Conservation (phyloP, 2,329 filamentous ascomycete genomes). For the Epicoccum sorghinum region DNA sequence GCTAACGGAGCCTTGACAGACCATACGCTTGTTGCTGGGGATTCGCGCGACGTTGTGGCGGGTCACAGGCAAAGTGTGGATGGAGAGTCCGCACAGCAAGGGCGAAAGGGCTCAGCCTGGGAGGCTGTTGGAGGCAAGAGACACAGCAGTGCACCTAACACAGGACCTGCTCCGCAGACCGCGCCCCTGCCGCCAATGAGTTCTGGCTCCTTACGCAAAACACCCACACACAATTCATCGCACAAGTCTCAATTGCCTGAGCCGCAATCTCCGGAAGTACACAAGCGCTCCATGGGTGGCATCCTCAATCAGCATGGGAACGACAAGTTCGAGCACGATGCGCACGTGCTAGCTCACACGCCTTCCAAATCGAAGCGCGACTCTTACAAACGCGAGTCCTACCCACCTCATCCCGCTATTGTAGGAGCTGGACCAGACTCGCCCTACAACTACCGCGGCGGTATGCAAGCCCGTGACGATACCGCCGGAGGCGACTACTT, state of each 20-base stretch:
- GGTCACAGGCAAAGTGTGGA: slow-evolving; percentile 34
- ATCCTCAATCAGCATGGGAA: slow-evolving; percentile 40
- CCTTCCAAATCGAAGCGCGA: slow-evolving; percentile 18
- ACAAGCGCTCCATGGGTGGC: slow-evolving; percentile 41
- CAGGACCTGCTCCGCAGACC: slow-evolving; percentile 21
- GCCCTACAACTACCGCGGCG: slow-evolving; percentile 37
- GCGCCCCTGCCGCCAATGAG: slow-evolving; percentile 25
- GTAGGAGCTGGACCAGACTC: slow-evolving; percentile 43
- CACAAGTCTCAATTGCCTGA: slow-evolving; percentile 43
- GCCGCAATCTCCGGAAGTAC: slow-evolving; percentile 25
- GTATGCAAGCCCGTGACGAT: slow-evolving; percentile 38
- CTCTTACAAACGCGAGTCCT: slow-evolving; percentile 36
- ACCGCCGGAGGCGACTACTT: slow-evolving; percentile 39
- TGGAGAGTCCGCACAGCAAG: slow-evolving; percentile 7
- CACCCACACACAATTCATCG: slow-evolving; percentile 41
- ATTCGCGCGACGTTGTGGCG: slow-evolving; percentile 15
- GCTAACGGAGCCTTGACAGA: slow-evolving; percentile 27
- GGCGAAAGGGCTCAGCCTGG: slow-evolving; percentile 27
- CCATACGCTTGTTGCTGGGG: slow-evolving; percentile 13
- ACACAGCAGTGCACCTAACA: slow-evolving; percentile 38
- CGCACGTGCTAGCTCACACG: slow-evolving; percentile 36
- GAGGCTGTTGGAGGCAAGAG: slow-evolving; percentile 29
- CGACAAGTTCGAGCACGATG: slow-evolving; percentile 38
- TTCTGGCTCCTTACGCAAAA: slow-evolving; percentile 30
- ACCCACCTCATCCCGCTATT: slow-evolving; percentile 46